phyloP scores from a whole-genome alignment of 2,329 filamentous ascomycete species.

The Trichothecium sympodiale region DNA sequence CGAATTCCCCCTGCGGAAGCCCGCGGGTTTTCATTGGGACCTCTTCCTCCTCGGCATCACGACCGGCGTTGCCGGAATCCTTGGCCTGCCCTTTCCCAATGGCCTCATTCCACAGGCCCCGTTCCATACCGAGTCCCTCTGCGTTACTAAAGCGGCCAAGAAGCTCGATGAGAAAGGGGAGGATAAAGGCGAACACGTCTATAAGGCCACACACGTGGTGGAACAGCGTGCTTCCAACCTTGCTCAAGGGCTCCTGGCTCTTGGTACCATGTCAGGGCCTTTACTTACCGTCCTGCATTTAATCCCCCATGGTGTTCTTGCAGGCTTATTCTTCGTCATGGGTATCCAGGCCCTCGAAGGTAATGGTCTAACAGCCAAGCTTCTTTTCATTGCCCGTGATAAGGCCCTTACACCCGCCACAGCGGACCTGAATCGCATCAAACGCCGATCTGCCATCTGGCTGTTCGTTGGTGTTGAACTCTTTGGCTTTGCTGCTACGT shows the following conservation, averaged over 20 bases:
- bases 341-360: conserved; percentile 64
- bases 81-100: conserved; percentile 73
- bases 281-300: conserved; percentile 64
- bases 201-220: conserved; percentile 51
- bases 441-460: conserved; percentile 58
- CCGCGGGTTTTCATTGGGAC: conserved; percentile 79
- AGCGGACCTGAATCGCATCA: conserved; percentile 49
- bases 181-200: conserved; percentile 44
- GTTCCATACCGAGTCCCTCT: conserved; percentile 70
- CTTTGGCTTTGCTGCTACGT: conserved; percentile 63
- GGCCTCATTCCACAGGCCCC: conserved; percentile 76
- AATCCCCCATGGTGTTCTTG: conserved; percentile 69
- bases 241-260: conserved; percentile 63
- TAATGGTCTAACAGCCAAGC: conserved; percentile 68
- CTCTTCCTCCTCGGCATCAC: conserved; percentile 70
- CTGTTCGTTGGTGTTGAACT: conserved; percentile 59
- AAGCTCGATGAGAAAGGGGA: conserved; percentile 40
- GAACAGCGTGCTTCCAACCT: conserved; percentile 74
- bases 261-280: conserved; percentile 69
- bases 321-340: conserved; percentile 79
- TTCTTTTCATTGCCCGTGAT: conserved; percentile 60
- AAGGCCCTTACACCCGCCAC: conserved; percentile 43
- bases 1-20: conserved; percentile 70
- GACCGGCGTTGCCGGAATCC: conserved; percentile 61
- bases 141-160: conserved; percentile 49